Percentiles rank a stretch among this genome's conserved stretches.
These are phyloP conservation scores for Entelexis paramagnoliae DNA, from an alignment of 1,139 yeast species.

Conservation along the genomic window DNA sequence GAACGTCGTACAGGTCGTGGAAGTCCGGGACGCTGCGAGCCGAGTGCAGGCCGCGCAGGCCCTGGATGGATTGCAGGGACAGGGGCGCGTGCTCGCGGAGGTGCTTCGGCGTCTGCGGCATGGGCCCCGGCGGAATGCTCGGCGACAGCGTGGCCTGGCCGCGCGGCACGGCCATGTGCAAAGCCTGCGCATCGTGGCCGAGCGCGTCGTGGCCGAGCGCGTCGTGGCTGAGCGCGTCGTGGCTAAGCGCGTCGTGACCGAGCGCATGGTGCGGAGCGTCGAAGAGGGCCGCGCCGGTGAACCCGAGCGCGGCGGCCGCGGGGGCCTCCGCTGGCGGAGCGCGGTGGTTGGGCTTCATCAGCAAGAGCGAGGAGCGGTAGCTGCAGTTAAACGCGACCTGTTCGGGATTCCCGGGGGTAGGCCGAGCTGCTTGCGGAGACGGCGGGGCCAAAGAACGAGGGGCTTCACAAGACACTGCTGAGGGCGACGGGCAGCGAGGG, in stretches of 20 bases:
- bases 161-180: conserved; percentile 1
- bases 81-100: background rate
- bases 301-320: background rate
- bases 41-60: conserved; percentile 1
- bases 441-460: background rate
- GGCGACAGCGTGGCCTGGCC: conserved; percentile 1
- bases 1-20: conserved; percentile 1
- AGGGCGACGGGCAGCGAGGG: background rate
- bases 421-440: background rate
- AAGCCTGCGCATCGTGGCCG: background rate
- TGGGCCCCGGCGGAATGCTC: conserved; percentile 1
- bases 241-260: no score
- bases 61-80: background rate
- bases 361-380: background rate
- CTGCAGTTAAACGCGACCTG: background rate
- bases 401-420: background rate
- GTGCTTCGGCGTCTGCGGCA: conserved; percentile 5
- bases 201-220: background rate
- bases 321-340: background rate
- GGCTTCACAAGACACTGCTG: background rate
- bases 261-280: no score
- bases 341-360: conserved; percentile 3
- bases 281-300: background rate
- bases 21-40: conserved; percentile 5
- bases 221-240: background rate